Percentiles rank a stretch among this genome's conserved stretches.
Conservation (phyloP, 2,329 filamentous ascomycete species). For the Monosporascus sp. region DNA sequence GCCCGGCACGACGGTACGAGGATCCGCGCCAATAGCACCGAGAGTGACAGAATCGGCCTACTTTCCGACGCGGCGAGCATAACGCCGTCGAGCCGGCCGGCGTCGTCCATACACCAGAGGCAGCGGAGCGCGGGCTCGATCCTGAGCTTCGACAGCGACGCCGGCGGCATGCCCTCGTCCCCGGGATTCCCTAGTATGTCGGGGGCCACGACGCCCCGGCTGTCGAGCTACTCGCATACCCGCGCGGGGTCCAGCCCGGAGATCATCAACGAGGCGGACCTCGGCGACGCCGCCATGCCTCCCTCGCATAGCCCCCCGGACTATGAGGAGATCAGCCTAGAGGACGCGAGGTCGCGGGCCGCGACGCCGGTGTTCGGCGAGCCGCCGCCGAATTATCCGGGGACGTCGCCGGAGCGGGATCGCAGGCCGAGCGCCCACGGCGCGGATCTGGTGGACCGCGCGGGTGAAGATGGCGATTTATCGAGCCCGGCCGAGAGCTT, state of each 20-base stretch:
- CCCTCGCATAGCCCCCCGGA: constrained; percentile 39
- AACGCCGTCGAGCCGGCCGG: constrained; percentile 27
- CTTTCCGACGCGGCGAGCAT: constrained; percentile 54
- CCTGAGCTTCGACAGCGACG: constrained; percentile 46
- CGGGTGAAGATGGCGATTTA: constrained; percentile 19
- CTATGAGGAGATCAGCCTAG: constrained; percentile 46
- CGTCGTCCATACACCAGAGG: constrained; percentile 33
- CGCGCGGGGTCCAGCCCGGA: constrained; percentile 48
- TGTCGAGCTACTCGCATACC: constrained; percentile 24
- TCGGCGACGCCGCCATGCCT: constrained; percentile 42
- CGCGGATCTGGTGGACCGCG: constrained; percentile 18
- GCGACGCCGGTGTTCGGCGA: constrained; percentile 36
- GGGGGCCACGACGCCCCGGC: constrained; percentile 34
- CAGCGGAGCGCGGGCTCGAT: constrained; percentile 49
- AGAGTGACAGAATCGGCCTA: constrained; percentile 67
- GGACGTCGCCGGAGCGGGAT: constrained; percentile 28
- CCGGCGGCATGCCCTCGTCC: constrained; percentile 30
- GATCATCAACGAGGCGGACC: constrained; percentile 43
- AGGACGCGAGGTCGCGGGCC: constrained; percentile 33
- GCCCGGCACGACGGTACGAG: constrained; percentile 73
- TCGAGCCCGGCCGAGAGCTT: constrained; percentile 7
- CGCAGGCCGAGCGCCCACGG: constrained; percentile 28
- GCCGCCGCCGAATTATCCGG: constrained; percentile 48
- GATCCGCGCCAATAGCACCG: constrained; percentile 65
- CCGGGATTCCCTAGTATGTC: constrained; percentile 35